A percentile compares a stretch with the other conserved stretches of the same genome.
Evolutionary conservation across 306 rosid genomes (phyloP).

Genomic region (Cucurbita argyrosperma): DNA sequence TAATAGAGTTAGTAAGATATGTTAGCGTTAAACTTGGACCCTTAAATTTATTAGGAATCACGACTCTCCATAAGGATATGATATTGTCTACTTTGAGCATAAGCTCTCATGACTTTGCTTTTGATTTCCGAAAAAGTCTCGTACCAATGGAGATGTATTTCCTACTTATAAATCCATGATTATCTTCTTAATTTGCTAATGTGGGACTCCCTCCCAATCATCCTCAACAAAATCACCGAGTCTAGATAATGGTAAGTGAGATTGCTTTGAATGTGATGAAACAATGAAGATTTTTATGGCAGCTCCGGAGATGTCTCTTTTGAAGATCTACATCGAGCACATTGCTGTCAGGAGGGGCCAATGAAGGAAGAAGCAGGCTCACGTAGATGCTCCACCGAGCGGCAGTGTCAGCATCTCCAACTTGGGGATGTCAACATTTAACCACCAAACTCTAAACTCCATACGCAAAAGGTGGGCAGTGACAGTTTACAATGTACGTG

Average conservation of each 20-base stretch:
- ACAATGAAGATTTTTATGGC: background rate
- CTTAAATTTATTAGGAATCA: background rate
- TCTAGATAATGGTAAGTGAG: background rate
- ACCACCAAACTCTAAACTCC: constrained; percentile 10
- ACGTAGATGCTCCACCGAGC: constrained; percentile 15
- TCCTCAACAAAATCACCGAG: background rate
- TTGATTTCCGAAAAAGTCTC: too few relatives aligned
- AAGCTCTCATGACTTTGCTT: too few relatives aligned
- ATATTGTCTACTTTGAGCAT: too few relatives aligned
- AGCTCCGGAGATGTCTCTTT: background rate
- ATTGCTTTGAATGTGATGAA: background rate
- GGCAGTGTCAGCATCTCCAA: constrained; percentile 11
- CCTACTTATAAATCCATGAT: too few relatives aligned
- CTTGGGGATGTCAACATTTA: constrained; percentile 15
- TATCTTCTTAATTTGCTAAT: too few relatives aligned
- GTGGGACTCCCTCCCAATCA: too few relatives aligned
- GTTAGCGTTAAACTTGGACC: background rate
- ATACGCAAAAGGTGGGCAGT: constrained; percentile 3
- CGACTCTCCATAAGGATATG: too few relatives aligned
- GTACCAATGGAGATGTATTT: too few relatives aligned
- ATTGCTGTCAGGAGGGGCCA: constrained; percentile 1
- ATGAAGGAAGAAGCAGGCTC: background rate
- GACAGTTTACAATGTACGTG: constrained; percentile 1
- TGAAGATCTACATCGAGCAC: constrained; percentile 1
- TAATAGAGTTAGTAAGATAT: background rate